These are phyloP conservation scores for Patellifolia procumbens DNA, from an alignment of 179 eudicot species.

Conservation along the genomic window DNA sequence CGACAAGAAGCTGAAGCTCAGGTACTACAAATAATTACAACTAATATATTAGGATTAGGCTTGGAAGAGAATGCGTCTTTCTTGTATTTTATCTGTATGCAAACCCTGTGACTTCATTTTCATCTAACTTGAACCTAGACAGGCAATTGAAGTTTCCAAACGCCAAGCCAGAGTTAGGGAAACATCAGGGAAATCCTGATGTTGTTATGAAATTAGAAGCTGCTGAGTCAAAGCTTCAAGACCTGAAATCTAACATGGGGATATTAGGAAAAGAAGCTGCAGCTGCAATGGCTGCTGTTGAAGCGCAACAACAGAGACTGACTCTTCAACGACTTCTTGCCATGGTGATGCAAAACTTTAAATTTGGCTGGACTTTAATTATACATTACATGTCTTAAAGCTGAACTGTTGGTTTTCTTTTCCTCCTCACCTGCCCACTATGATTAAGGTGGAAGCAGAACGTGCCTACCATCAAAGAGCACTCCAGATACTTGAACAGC, in stretches of 20 bases:
- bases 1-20: conserved; percentile 99
- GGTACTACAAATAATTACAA: too few species aligned
- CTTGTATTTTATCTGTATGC: conserved; percentile 38
- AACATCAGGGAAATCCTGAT: conserved; percentile 69
- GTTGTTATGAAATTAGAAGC: conserved; percentile 66
- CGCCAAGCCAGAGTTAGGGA: conserved; percentile 82
- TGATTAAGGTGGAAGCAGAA: conserved; percentile 83
- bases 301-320: conserved; percentile 87
- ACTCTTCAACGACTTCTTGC: conserved; percentile 87
- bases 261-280: conserved; percentile 85
- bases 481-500: conserved; percentile 78
- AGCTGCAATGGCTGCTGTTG: conserved; percentile 93
- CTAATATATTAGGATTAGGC: background rate
- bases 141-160: conserved; percentile 92
- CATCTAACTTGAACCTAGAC: conserved; percentile 45
- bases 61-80: background rate
- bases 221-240: conserved; percentile 78
- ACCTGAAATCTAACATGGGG: conserved; percentile 74
- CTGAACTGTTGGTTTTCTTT: conserved; percentile 17
- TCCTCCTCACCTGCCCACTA: background rate
- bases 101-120: conserved; percentile 23
- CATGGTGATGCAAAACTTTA: conserved; percentile 51
- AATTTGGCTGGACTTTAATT: background rate
- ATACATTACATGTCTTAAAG: background rate
- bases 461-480: conserved; percentile 48